phyloP scores from a whole-genome alignment of 371 early-diverging fungal genomes.

The Entomophthora muscae region DNA sequence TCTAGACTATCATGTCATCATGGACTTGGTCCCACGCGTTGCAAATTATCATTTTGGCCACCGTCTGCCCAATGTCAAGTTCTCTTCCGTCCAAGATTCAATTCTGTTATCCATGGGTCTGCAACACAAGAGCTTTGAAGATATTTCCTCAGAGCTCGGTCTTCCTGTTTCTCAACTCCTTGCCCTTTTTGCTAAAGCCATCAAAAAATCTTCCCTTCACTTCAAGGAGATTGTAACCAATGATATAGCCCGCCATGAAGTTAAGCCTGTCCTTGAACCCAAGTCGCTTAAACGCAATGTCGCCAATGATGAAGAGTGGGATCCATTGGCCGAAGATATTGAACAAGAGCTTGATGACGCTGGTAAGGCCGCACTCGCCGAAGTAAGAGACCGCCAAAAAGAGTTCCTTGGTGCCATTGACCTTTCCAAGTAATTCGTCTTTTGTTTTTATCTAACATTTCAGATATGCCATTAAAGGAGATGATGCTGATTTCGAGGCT shows the following conservation, averaged over 20 bases:
- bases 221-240: conserved; percentile 34
- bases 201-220: conserved; percentile 53
- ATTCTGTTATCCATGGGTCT: conserved; percentile 76
- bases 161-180: conserved; percentile 69
- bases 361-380: conserved; percentile 45
- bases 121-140: conserved; percentile 78
- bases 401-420: conserved; percentile 70
- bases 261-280: conserved; percentile 11
- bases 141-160: conserved; percentile 66
- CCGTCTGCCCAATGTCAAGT: conserved; percentile 33
- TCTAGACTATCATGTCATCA: conserved; percentile 89
- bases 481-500: not conserved
- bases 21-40: conserved; percentile 77
- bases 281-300: conserved; percentile 17
- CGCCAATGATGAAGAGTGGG: conserved; percentile 69
- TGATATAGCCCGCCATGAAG: conserved; percentile 12
- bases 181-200: conserved; percentile 82
- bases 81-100: conserved; percentile 76
- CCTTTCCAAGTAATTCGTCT: conserved; percentile 26
- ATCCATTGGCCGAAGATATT: conserved; percentile 43
- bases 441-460: not conserved
- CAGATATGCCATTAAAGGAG: not conserved
- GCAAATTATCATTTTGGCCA: conserved; percentile 59
- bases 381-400: conserved; percentile 52
- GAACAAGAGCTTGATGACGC: conserved; percentile 68